Conservation (phyloP, 2,329 filamentous ascomycete genomes). For the Alternaria gaisen region DNA sequence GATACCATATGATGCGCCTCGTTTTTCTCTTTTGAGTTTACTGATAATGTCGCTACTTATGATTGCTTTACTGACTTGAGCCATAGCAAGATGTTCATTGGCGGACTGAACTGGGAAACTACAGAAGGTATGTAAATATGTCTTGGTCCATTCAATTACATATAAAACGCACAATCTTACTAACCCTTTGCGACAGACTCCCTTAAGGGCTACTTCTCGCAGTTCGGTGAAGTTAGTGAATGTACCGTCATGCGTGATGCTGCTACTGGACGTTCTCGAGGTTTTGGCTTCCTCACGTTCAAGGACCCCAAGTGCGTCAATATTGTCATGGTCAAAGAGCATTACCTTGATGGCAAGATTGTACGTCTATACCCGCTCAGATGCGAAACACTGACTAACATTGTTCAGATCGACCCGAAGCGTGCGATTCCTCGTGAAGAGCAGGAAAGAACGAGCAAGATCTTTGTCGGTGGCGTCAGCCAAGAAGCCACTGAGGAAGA, state of each 20-base stretch:
- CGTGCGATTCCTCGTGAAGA: constrained; percentile 96
- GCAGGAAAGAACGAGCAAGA: constrained; percentile 98
- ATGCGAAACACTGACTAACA: constrained; percentile 28
- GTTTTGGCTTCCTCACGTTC: constrained; percentile 97
- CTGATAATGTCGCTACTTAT: background rate
- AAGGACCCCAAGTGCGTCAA: constrained; percentile 98
- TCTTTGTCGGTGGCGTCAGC: constrained; percentile 96
- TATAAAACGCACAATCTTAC: background rate
- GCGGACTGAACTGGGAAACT: constrained; percentile 98
- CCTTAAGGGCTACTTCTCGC: constrained; percentile 93
- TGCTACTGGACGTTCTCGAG: constrained; percentile 88
- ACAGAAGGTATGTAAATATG: constrained; percentile 80
- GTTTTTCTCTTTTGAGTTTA: background rate
- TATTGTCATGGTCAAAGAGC: constrained; percentile 99
- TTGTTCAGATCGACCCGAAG: constrained; percentile 89
- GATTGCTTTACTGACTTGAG: constrained; percentile 27
- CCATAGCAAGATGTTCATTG: constrained; percentile 98
- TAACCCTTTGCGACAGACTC: constrained; percentile 71
- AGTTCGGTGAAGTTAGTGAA: constrained; percentile 96
- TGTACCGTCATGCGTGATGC: constrained; percentile 99
- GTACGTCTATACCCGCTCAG: constrained; percentile 65
- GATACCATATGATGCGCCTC: constrained; percentile 23
- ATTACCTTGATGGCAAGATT: constrained; percentile 97
- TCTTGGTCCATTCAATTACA: background rate
- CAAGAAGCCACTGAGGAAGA: constrained; percentile 97